Conservation (phyloP, 495 filamentous ascomycete genomes). For the Geopyxis carbonaria region DNA sequence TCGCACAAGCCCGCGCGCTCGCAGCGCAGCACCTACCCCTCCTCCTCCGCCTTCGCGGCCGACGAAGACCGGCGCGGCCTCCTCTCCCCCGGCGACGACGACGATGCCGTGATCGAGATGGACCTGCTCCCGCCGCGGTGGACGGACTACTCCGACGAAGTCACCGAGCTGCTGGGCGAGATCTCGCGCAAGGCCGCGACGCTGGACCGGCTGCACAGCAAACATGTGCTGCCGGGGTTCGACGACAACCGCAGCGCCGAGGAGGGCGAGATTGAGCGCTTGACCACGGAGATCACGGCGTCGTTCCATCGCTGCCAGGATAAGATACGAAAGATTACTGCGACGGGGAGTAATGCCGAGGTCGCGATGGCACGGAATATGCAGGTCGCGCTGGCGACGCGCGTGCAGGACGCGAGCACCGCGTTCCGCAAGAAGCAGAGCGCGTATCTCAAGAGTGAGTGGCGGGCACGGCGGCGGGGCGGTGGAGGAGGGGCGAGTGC, state of each 20-base stretch:
- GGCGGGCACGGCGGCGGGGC: background rate
- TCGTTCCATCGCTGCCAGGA: constrained; percentile 80
- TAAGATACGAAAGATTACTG: constrained; percentile 64
- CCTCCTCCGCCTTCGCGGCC: constrained; percentile 49
- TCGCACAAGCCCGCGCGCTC: constrained; percentile 84
- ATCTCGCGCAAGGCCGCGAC: constrained; percentile 67
- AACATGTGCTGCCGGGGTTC: constrained; percentile 91
- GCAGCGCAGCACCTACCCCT: constrained; percentile 42
- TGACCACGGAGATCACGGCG: constrained; percentile 78
- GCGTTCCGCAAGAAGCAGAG: constrained; percentile 92
- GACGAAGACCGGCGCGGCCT: constrained; percentile 67
- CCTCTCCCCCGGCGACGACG: constrained; percentile 62
- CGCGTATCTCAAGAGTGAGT: constrained; percentile 79
- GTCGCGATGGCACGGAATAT: constrained; percentile 94
- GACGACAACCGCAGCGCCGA: constrained; percentile 81
- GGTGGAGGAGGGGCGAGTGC: constrained; percentile 39
- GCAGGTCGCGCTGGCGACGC: constrained; percentile 67
- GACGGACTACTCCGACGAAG: constrained; percentile 89
- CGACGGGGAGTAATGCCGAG: constrained; percentile 53
- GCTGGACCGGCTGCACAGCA: constrained; percentile 85
- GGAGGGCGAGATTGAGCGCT: constrained; percentile 71
- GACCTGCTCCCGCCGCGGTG: constrained; percentile 87
- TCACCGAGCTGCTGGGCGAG: constrained; percentile 61
- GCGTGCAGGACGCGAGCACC: constrained; percentile 86
- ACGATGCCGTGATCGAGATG: constrained; percentile 95